Evolutionary conservation across 2,329 filamentous ascomycete species (phyloP).

Genomic region (Pyrenochaeta sp.): DNA sequence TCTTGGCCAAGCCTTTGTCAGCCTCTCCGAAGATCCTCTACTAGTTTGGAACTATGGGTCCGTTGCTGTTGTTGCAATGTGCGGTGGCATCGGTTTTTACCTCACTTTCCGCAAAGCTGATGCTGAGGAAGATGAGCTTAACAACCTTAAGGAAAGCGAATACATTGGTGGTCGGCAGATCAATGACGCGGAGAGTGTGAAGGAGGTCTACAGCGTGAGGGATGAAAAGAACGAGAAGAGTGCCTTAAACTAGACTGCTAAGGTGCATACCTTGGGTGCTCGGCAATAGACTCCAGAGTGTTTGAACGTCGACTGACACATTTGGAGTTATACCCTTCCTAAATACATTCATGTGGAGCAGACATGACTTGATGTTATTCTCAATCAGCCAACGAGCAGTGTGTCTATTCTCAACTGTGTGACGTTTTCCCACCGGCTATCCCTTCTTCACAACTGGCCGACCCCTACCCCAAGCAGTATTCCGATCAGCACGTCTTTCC

Average conservation of each 20-base stretch:
- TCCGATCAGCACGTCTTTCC: no score
- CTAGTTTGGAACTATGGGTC: conserved; percentile 45
- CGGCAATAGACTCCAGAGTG: not conserved
- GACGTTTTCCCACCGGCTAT: no score
- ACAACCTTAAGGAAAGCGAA: conserved; percentile 36
- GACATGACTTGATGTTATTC: no score
- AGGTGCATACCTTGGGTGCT: not conserved
- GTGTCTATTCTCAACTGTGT: no score
- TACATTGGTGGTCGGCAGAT: conserved; percentile 27
- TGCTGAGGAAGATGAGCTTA: conserved; percentile 42
- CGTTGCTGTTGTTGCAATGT: conserved; percentile 42
- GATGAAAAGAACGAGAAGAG: conserved; percentile 35
- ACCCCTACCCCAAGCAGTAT: no score
- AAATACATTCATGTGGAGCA: not conserved
- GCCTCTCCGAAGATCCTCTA: conserved; percentile 42
- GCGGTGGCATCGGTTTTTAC: conserved; percentile 43
- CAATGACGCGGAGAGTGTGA: conserved; percentile 27
- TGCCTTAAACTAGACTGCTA: conserved; percentile 6
- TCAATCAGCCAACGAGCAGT: no score
- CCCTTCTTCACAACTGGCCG: no score
- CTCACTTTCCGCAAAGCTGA: conserved; percentile 44
- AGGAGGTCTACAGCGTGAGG: conserved; percentile 16
- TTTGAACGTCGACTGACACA: not conserved
- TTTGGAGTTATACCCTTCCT: not conserved
- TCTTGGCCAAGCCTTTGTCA: conserved; percentile 43